Evolutionary conservation across 106 monocot genomes (phyloP).

Genomic region (Gastrodia elata): DNA sequence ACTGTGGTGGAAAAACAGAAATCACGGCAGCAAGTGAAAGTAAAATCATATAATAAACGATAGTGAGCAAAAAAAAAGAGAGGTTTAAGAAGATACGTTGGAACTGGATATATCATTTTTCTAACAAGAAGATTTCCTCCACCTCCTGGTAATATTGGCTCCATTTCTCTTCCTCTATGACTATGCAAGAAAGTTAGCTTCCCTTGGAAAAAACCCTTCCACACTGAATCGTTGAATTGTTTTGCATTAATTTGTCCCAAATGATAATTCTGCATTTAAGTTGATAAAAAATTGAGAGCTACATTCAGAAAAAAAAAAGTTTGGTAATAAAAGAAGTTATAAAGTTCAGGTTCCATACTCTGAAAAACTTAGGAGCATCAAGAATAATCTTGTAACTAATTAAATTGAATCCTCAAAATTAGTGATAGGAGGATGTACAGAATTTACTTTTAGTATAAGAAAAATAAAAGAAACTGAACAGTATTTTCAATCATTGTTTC

Average conservation of each 20-base stretch:
- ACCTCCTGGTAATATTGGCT: conserved; percentile 39
- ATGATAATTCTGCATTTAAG: conserved; percentile 54
- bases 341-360: background rate
- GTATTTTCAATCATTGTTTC: background rate
- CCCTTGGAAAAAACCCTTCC: conserved; percentile 85
- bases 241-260: conserved; percentile 67
- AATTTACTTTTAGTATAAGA: background rate
- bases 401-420: background rate
- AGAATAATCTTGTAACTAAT: background rate
- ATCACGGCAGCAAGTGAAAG: background rate
- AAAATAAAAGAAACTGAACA: background rate
- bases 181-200: conserved; percentile 79
- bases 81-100: conserved; percentile 38
- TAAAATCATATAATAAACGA: background rate
- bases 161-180: conserved; percentile 80
- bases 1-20: background rate
- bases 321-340: background rate
- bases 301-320: background rate
- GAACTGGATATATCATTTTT: conserved; percentile 57
- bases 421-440: background rate
- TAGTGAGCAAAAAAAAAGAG: background rate
- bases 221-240: conserved; percentile 60
- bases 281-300: background rate
- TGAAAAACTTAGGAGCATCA: background rate
- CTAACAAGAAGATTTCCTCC: conserved; percentile 75